Evolutionary conservation across 2,329 filamentous ascomycete genomes (phyloP), one percentile per base, ranked within the genome.

Genomic region (Coniochaeta pulveracea): DNA sequence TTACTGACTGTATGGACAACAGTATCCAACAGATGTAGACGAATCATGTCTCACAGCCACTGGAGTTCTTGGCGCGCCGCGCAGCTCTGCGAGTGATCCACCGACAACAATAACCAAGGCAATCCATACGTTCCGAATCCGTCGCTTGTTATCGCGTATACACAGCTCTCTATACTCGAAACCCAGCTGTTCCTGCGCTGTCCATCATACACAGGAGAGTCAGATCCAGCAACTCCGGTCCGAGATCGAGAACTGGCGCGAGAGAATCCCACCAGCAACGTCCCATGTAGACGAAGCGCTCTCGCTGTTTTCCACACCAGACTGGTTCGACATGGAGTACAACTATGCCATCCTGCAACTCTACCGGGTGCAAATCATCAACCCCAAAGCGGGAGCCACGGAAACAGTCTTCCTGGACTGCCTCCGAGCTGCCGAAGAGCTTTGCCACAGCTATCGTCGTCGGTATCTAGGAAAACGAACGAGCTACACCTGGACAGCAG

Each of bases 341-440:
- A 40, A 40, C 21, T 36, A 44, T 11, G 33, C 44, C 0, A 41
- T 50, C 18, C 33, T 50, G 1, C 37, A 36, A 3, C 42, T 49
- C 3, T 47, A 50, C 25, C 47, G 48, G 2, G 17, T 16, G 2
- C 41, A 49, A 18, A 30, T 52, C 2, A 39, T 39, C 10, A 34
- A 40, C 22, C 28, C 38, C 17, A 27, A 41, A 2, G 25, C n/a
- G n/a, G n/a, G 22, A 8, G 22, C 38, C 2, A 7, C 40, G 4
- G 40, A 49, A 1, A 34, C 39, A 3, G 37, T 47, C 8, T 49
- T 52, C 15, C 26, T 45, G 2, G 44, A 44, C 6, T 47, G 42
- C 28, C 16, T 43, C 10, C 12, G 25, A 18, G 37, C 43, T 14
- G 39, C 42, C 16, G 38, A 36, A 14, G 28, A 26, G 12, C 34